Conservation (phyloP, 805 yeast species). For the Candida pini region DNA sequence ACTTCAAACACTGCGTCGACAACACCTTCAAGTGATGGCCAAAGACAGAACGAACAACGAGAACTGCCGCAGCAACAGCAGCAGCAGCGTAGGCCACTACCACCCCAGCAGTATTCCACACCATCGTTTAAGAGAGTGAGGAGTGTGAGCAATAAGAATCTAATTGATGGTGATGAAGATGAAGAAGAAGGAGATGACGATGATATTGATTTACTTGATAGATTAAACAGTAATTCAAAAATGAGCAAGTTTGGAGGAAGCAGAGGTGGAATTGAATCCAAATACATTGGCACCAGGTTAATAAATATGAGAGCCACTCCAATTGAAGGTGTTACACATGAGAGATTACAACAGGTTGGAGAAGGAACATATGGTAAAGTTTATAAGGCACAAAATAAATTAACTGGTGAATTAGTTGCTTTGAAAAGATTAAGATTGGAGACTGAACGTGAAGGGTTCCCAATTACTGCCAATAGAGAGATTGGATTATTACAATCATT, state of each 20-base stretch:
- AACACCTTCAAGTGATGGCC: no score
- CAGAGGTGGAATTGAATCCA: no score
- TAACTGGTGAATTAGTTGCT: conserved; percentile 74
- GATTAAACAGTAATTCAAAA: no score
- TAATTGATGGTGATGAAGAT: conserved; percentile 14
- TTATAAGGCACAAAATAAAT: conserved; percentile 71
- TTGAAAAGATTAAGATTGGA: conserved; percentile 80
- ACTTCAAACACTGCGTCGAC: no score
- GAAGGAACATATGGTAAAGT: conserved; percentile 98
- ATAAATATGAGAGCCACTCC: conserved; percentile 18
- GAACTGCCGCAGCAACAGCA: not conserved
- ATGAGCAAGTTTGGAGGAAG: no score
- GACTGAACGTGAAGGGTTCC: conserved; percentile 89
- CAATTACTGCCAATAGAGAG: conserved; percentile 92
- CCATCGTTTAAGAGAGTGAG: conserved; percentile 4
- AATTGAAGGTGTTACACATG: conserved; percentile 42
- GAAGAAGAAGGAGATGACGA: conserved; percentile 10
- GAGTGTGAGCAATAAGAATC: conserved; percentile 14
- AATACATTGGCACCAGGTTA: no score
- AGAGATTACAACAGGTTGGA: conserved; percentile 85
- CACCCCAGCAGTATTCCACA: not conserved
- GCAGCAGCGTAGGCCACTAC: not conserved
- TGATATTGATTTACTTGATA: no score
- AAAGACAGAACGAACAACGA: not conserved
- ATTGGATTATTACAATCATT: conserved; percentile 78